phyloP scores from a whole-genome alignment of 2,329 filamentous ascomycete species.

The Amphichorda felina region DNA sequence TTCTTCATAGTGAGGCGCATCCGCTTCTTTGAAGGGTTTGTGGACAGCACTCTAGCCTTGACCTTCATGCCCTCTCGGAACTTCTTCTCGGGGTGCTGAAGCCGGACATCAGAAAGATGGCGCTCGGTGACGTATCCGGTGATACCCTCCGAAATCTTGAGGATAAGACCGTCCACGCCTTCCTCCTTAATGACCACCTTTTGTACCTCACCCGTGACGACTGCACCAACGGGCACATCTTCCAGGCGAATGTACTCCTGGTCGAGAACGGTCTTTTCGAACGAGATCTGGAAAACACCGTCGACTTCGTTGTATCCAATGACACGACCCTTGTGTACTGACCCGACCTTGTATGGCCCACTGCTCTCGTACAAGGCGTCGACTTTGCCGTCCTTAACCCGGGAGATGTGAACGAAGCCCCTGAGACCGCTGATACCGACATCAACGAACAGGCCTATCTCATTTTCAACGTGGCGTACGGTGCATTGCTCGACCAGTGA shows the following conservation, averaged over 20 bases:
- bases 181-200: slow-evolving; percentile 67
- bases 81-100: slow-evolving; percentile 93
- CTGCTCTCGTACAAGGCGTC: slow-evolving; percentile 67
- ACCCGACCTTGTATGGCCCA: slow-evolving; percentile 67
- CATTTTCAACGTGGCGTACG: slow-evolving; percentile 67
- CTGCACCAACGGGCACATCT: slow-evolving; percentile 70
- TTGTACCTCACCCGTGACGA: slow-evolving; percentile 75
- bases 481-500: slow-evolving; percentile 66
- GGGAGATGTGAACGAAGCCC: slow-evolving; percentile 93
- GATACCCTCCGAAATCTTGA: slow-evolving; percentile 78
- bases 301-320: slow-evolving; percentile 82
- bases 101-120: slow-evolving; percentile 76
- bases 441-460: slow-evolving; percentile 71
- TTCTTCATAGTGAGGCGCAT: slow-evolving; percentile 90
- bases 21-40: slow-evolving; percentile 61
- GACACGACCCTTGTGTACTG: slow-evolving; percentile 70
- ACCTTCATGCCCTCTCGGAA: slow-evolving; percentile 80
- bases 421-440: slow-evolving; percentile 50
- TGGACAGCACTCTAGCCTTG: slow-evolving; percentile 75
- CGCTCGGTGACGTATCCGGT: slow-evolving; percentile 78
- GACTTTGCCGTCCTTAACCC: slow-evolving; percentile 80
- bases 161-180: slow-evolving; percentile 71
- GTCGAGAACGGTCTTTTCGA: slow-evolving; percentile 71
- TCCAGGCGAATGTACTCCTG: slow-evolving; percentile 87
- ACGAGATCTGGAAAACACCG: slow-evolving; percentile 72